These are phyloP conservation scores for Wallacemonas sp. DNA, from an alignment of 208 protist species.

Conservation along the genomic window DNA sequence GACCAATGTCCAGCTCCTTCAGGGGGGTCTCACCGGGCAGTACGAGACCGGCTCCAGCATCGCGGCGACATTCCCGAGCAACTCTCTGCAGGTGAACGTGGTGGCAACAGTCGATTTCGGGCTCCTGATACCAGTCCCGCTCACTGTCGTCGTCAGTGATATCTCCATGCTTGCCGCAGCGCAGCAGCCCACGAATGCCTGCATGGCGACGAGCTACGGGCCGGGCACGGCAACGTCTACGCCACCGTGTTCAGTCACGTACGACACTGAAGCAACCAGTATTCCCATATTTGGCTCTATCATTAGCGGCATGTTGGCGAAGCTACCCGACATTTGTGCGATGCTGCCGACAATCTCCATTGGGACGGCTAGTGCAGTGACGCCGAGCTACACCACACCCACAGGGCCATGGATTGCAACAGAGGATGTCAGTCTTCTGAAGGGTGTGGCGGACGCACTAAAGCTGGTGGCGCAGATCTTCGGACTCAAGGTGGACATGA, in stretches of 20 bases:
- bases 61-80: not conserved
- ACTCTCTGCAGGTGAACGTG: not conserved
- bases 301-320: not conserved
- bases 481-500: not conserved
- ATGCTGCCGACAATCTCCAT: slow-evolving; percentile 1
- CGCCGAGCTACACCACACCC: slow-evolving; percentile 4
- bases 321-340: not conserved
- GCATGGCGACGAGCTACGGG: not conserved
- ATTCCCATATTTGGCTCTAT: not conserved
- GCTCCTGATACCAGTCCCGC: too few relatives aligned
- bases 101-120: too few relatives aligned
- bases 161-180: not conserved
- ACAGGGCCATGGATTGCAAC: not conserved
- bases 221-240: not conserved
- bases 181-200: not conserved
- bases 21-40: not conserved
- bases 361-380: not conserved
- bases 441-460: not conserved
- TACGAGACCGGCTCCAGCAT: not conserved
- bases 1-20: not conserved
- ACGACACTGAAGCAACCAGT: not conserved
- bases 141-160: not conserved
- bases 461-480: slow-evolving; percentile 10
- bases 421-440: not conserved
- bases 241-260: not conserved